Evolutionary conservation across 129 eudicot genomes (phyloP), one percentile per base, ranked within the genome.

Genomic region (Pseudognaphalium luteoalbum): DNA sequence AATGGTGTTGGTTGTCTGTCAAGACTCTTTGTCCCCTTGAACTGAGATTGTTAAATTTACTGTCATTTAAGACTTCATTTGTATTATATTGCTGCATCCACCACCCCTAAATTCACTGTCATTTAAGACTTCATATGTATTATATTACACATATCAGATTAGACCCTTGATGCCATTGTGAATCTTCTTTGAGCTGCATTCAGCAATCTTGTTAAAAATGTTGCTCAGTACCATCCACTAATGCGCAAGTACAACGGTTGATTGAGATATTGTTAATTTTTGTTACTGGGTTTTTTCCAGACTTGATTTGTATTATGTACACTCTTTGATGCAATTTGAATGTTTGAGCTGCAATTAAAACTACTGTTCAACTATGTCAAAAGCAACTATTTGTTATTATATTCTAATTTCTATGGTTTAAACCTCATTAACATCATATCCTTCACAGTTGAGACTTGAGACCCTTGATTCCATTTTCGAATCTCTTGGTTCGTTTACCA

Each of bases 1-100:
- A 59, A 64, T 54, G 58, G 62, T 86, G 61, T 76, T 80, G 79
- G 76, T 29, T 68, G 79, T 73, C 35, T 73, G 79, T 73, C 72
- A 21, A 58, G 32, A 63, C 17, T 58, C 52, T 29, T 47, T 44
- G 50, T 78, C 69, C 41, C 69, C 76, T 68, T 78, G 50, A 71
- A 66, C 64, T 80, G 76, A 82, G 62, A 70, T 74, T 72, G 69
- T 16, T 82, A 70, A 54, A 44, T 57, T 73, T 73, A 47, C 80
- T 79, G 51, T 70, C 20, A 15, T 72, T 21, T 50, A 51, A 52
- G 66, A 20, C 66, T 65, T 32, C 47, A 65, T 33, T 16, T 65
- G 70, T 34, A 65, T 65, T 34, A 21, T 9, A 60, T 61, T 47
- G 16, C 5, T 44, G 54, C 54, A 47, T 14, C 12, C 14, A 47